Evolutionary conservation across 768 basidiomycete species (phyloP).

Genomic region (Scleroderma bovista): DNA sequence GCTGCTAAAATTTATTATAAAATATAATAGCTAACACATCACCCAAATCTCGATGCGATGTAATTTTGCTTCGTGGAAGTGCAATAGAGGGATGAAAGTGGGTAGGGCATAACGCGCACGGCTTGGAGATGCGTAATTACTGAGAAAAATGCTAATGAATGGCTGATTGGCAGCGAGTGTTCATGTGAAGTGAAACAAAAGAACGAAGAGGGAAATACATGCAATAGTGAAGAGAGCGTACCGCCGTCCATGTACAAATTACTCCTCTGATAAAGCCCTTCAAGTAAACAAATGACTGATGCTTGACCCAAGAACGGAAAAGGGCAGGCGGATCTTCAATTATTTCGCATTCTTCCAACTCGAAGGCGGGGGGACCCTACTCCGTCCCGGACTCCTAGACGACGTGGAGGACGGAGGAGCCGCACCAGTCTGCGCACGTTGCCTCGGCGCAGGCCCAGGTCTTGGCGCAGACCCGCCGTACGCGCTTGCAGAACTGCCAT

Average conservation of each 20-base stretch:
- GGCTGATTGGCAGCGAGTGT: background rate
- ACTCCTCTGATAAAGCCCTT: no score
- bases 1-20: no score
- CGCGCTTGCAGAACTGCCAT: conserved; percentile 13
- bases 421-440: conserved; percentile 30
- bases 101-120: background rate
- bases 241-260: no score
- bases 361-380: conserved; percentile 47
- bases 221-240: no score
- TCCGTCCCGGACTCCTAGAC: conserved; percentile 16
- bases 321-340: background rate
- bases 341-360: conserved; percentile 47
- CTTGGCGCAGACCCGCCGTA: conserved; percentile 18
- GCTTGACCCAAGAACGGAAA: background rate
- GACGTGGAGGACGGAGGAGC: conserved; percentile 17
- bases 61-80: no score
- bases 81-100: background rate
- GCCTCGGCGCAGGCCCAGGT: conserved; percentile 16
- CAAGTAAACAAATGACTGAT: background rate
- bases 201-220: background rate
- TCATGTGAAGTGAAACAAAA: background rate
- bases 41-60: no score
- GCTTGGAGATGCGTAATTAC: background rate
- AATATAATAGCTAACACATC: no score
- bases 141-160: background rate